A percentile compares a stretch with the other conserved stretches of the same genome.
Conservation (phyloP, 768 basidiomycete genomes). For the Cubamyces sp. region DNA sequence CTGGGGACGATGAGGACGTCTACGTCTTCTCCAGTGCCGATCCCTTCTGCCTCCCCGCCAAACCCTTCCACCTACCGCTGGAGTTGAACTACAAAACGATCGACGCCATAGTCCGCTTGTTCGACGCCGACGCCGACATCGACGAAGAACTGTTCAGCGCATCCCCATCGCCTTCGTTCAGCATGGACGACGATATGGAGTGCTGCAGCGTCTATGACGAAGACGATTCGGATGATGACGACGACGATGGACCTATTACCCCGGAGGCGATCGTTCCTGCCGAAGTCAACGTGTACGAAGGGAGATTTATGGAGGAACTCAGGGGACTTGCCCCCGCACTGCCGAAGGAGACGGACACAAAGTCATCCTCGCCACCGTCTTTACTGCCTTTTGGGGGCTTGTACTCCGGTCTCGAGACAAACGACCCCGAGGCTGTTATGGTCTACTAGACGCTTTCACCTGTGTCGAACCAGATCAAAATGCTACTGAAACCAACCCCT, state of each 20-base stretch:
- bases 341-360: background rate
- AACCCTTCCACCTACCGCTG: background rate
- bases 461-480: no score
- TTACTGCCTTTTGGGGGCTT: no score
- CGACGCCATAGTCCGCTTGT: constrained; percentile 9
- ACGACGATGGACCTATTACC: constrained; percentile 1
- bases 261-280: background rate
- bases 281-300: constrained; percentile 17
- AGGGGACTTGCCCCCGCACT: background rate
- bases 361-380: background rate
- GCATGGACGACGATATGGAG: background rate
- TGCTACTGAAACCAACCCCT: no score
- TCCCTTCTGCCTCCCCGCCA: background rate
- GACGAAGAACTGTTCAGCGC: background rate
- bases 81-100: constrained; percentile 1
- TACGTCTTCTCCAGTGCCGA: constrained; percentile 1
- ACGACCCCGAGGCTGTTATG: no score
- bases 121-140: background rate
- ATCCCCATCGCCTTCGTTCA: background rate
- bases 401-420: no score
- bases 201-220: background rate
- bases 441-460: no score
- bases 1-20: background rate
- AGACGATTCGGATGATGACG: background rate
- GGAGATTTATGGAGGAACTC: constrained; percentile 7